Evolutionary conservation across 2,329 filamentous ascomycete species (phyloP).

Genomic region (Penicillium olsonii): DNA sequence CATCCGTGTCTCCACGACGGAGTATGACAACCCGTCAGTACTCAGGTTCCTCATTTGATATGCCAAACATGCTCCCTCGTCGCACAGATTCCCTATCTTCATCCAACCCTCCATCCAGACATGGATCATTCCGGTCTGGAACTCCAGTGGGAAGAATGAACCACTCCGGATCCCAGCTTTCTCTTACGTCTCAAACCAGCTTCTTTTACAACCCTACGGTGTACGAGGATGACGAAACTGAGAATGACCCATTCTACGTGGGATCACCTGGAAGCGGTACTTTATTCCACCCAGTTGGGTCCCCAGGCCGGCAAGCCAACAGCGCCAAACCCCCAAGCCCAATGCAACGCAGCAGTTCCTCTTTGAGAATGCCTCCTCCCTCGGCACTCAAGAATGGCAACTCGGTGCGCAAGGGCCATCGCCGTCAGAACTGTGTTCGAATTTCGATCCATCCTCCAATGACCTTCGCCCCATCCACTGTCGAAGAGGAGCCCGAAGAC

Average conservation of each 20-base stretch:
- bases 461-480: slow-evolving; percentile 35
- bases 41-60: slow-evolving; percentile 28
- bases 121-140: slow-evolving; percentile 20
- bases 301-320: slow-evolving; percentile 19
- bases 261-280: slow-evolving; percentile 19
- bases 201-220: slow-evolving; percentile 27
- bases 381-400: slow-evolving; percentile 38
- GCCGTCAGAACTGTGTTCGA: slow-evolving; percentile 46
- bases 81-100: slow-evolving; percentile 34
- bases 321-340: slow-evolving; percentile 22
- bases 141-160: slow-evolving; percentile 10
- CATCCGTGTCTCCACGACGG: slow-evolving; percentile 33
- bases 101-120: slow-evolving; percentile 20
- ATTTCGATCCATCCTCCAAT: slow-evolving; percentile 42
- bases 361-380: slow-evolving; percentile 24
- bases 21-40: slow-evolving; percentile 34
- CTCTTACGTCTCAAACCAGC: slow-evolving; percentile 24
- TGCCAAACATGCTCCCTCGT: slow-evolving; percentile 27
- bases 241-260: slow-evolving; percentile 31
- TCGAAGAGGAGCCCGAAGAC: slow-evolving; percentile 39
- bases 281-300: slow-evolving; percentile 18
- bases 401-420: slow-evolving; percentile 41
- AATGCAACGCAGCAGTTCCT: slow-evolving; percentile 23
- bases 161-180: slow-evolving; percentile 15
- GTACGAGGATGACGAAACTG: slow-evolving; percentile 21